Conservation (phyloP, 306 rosid genomes). For the Citrullus mucosospermus region DNA sequence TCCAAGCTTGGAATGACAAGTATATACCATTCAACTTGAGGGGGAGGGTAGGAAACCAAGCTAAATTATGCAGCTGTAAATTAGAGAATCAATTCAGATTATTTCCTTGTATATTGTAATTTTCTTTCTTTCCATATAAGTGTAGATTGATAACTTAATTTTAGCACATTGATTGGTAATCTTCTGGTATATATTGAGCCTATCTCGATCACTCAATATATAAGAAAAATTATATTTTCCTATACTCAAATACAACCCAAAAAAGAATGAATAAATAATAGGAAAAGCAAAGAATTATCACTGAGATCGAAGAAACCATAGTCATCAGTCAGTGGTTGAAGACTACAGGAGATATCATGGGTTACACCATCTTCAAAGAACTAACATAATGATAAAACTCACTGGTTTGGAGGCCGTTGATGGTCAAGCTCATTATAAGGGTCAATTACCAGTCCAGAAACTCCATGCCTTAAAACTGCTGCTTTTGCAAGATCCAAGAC, state of each 20-base stretch:
- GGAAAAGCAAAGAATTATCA: not conserved
- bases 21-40: no score
- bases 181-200: no score
- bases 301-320: not conserved
- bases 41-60: not conserved
- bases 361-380: not conserved
- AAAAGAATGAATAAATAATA: not conserved
- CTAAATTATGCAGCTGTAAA: no score
- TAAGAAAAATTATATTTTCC: no score
- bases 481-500: conserved; percentile 85
- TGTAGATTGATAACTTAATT: no score
- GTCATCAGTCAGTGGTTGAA: not conserved
- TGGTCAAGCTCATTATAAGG: conserved; percentile 98
- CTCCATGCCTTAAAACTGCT: conserved; percentile 84
- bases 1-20: no score
- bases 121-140: no score
- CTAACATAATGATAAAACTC: conserved; percentile 20
- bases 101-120: no score
- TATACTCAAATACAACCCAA: not conserved
- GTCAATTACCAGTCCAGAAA: conserved; percentile 93
- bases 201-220: no score
- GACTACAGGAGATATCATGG: not conserved
- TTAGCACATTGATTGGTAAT: no score
- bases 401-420: conserved; percentile 80
- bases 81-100: no score